phyloP scores from a whole-genome alignment of 2,329 filamentous ascomycete species.

The Gnomoniopsis sp. region DNA sequence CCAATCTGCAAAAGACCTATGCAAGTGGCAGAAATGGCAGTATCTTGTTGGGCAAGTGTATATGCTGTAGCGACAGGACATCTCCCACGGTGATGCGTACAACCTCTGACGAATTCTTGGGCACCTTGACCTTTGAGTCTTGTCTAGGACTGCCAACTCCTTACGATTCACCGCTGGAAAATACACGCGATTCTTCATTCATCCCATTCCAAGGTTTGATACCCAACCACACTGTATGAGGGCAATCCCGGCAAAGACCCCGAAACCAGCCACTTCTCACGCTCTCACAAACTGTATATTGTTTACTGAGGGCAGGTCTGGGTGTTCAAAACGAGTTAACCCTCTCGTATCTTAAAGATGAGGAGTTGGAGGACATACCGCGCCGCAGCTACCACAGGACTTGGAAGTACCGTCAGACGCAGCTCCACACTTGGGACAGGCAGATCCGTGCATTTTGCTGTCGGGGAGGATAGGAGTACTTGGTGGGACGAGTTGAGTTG shows the following conservation, averaged over 20 bases:
- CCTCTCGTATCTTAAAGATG: not conserved
- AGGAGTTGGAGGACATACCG: constrained; percentile 40
- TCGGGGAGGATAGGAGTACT: not conserved
- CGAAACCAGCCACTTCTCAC: not conserved
- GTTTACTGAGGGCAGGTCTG: constrained; percentile 27
- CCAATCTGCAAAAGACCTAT: no score
- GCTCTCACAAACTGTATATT: not conserved
- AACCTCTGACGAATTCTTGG: no score
- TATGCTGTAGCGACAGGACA: no score
- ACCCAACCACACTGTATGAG: no score
- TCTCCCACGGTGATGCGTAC: no score
- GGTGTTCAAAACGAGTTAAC: constrained; percentile 1
- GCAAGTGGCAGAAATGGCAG: no score
- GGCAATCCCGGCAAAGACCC: not conserved
- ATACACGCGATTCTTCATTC: no score
- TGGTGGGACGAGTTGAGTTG: not conserved
- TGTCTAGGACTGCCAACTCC: no score
- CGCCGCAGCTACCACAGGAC: constrained; percentile 54
- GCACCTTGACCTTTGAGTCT: no score
- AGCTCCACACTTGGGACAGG: constrained; percentile 57
- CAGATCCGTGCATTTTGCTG: constrained; percentile 36
- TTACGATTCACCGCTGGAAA: no score
- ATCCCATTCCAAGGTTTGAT: no score
- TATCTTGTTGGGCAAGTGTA: no score
- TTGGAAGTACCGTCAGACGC: constrained; percentile 43